Percentiles rank a stretch among this genome's conserved stretches.
Evolutionary conservation across 768 basidiomycete species (phyloP).

Genomic region (Tricholoma sp.): DNA sequence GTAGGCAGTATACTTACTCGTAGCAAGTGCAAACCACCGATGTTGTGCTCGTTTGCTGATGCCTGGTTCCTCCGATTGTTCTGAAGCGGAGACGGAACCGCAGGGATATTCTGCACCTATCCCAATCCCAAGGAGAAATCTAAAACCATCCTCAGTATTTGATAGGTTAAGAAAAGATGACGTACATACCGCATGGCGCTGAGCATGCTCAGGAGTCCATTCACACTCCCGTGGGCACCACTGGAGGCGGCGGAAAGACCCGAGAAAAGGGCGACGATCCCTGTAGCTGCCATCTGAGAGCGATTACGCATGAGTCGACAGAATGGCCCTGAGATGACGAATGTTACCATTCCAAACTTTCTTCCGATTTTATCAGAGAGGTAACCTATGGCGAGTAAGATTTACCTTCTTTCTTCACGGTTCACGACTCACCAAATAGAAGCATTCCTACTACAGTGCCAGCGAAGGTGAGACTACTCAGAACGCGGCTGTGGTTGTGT

Average conservation of each 20-base stretch:
- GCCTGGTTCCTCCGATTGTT: slow-evolving; percentile 81
- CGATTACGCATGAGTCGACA: slow-evolving; percentile 10
- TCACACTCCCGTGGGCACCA: slow-evolving; percentile 68
- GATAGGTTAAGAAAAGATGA: background rate
- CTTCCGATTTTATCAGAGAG: slow-evolving; percentile 83
- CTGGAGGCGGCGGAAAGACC: slow-evolving; percentile 76
- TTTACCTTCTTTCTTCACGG: background rate
- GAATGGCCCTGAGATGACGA: background rate
- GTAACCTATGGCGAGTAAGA: slow-evolving; percentile 36
- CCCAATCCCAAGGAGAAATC: slow-evolving; percentile 86
- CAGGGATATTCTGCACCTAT: slow-evolving; percentile 89
- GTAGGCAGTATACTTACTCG: slow-evolving; percentile 48
- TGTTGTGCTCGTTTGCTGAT: slow-evolving; percentile 80
- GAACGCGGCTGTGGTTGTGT: slow-evolving; percentile 55
- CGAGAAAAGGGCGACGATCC: slow-evolving; percentile 82
- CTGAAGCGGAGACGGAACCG: slow-evolving; percentile 83
- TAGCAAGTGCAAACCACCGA: slow-evolving; percentile 82
- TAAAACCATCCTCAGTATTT: slow-evolving; percentile 20
- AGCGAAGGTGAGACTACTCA: slow-evolving; percentile 74
- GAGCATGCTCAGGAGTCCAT: slow-evolving; percentile 73
- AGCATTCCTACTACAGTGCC: slow-evolving; percentile 89
- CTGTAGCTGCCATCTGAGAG: slow-evolving; percentile 70
- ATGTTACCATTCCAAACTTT: slow-evolving; percentile 79
- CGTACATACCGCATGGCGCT: slow-evolving; percentile 61
- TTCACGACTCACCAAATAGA: slow-evolving; percentile 44